Evolutionary conservation across 129 eudicot genomes (phyloP), one percentile per base, ranked within the genome.

Genomic region (Glebionis coronaria): DNA sequence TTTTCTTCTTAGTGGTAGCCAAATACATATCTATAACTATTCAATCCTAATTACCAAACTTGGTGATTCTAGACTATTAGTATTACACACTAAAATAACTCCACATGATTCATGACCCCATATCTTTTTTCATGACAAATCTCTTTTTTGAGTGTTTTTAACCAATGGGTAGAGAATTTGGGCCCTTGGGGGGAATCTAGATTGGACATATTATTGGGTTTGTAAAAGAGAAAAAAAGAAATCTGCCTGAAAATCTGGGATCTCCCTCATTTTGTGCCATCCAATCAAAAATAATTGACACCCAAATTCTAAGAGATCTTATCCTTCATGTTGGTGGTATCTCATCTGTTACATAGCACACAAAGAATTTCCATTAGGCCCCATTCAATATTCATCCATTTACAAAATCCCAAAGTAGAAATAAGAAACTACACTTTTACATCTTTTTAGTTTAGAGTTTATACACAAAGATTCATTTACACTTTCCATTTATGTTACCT

Each of bases 231-330:
- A 65, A 64, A 31, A 45, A 57, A 40, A 45, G 60, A 61, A 60
- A 28, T 45, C 59, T 74, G 79, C 73, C 73, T 66, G 68, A 74
- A 73, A 74, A 74, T 74, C 79, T 57, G 79, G 79, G 79, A 74
- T 47, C 73, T 74, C 73, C 79, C 67, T 65, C 52, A 49, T 66
- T 74, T 74, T 56, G 67, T 74, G 61, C 79, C 79, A 67, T 56
- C 61, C 61, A 74, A 66, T 73, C 15, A 64, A 46, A 64, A 54
- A 73, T 73, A 63, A 73, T 73, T 73, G 78, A 66, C 56, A 54
- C 49, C 54, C 61, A 21, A 63, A 73, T 29, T 58, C 72, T 21
- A n/a, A 56, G 67, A 57, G 44, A 46, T 74, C 73, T 74, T 56
- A 74, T 74, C 79, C 73, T 47, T 74, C 73, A 59, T 74, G 68